Conservation (phyloP, 441 rosid species). For the Manihot esculenta region DNA sequence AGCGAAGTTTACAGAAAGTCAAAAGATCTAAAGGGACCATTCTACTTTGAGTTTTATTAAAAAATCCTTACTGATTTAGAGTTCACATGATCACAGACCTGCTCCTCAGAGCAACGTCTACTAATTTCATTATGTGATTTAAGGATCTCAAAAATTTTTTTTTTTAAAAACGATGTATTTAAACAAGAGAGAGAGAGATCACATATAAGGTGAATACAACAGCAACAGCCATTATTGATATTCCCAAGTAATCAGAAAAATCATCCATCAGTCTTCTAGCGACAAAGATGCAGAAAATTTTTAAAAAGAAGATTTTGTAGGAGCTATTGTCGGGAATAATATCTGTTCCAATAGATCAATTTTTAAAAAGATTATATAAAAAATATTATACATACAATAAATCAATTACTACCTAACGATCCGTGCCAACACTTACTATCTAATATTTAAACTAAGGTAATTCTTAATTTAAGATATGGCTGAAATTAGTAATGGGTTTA, state of each 20-base stretch:
- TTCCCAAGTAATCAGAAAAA: constrained; percentile 60
- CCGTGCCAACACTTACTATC: too few species aligned
- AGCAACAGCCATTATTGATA: constrained; percentile 51
- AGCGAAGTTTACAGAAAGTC: neutral
- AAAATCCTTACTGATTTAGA: neutral
- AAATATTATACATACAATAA: too few species aligned
- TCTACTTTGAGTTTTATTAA: neutral
- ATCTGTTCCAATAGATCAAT: too few species aligned
- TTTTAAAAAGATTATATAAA: too few species aligned
- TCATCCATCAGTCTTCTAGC: constrained; percentile 66
- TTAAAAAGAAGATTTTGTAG: too few species aligned
- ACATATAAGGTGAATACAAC: constrained; percentile 65
- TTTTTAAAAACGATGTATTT: too few species aligned
- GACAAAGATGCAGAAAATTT: constrained; percentile 78
- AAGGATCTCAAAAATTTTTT: neutral
- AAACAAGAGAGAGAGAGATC: constrained; percentile 41
- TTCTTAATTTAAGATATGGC: too few species aligned
- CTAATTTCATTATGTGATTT: neutral
- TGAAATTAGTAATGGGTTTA: too few species aligned
- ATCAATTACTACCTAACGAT: too few species aligned
- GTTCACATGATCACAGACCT: neutral
- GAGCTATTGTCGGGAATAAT: too few species aligned
- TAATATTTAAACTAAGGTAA: too few species aligned
- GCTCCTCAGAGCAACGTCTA: neutral
- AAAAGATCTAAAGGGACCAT: neutral